Conservation (phyloP, 2,329 filamentous ascomycete species). For the Trichoderma asperellum region DNA sequence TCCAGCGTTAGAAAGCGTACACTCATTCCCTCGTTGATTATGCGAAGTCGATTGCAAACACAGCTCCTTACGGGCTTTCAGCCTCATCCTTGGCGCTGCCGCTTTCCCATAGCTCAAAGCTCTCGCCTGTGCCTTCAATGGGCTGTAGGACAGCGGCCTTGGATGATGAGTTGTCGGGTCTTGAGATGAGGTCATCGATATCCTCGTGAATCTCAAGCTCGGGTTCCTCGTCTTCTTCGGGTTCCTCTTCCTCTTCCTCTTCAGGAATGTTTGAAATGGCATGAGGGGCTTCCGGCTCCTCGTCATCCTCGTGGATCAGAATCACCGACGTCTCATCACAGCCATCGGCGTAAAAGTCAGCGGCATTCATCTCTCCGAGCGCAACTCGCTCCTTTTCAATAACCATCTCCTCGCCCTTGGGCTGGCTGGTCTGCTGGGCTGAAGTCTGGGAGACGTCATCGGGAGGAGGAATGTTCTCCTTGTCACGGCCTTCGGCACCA, state of each 20-base stretch:
- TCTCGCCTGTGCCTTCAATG: constrained; percentile 62
- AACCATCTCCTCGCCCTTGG: constrained; percentile 56
- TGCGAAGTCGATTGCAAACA: constrained; percentile 29
- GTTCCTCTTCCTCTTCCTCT: constrained; percentile 19
- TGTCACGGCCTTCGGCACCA: constrained; percentile 68
- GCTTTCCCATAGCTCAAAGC: constrained; percentile 73
- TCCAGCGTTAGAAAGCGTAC: constrained; percentile 24
- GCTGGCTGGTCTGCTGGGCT: constrained; percentile 38
- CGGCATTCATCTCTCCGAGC: constrained; percentile 67
- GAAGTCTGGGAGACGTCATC: constrained; percentile 66
- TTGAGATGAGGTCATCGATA: constrained; percentile 46
- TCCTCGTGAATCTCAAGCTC: constrained; percentile 33
- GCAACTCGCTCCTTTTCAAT: constrained; percentile 68
- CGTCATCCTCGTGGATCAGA: constrained; percentile 63
- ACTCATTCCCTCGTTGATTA: constrained; percentile 26
- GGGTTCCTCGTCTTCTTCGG: constrained; percentile 31
- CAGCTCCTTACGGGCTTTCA: constrained; percentile 26
- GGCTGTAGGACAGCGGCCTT: constrained; percentile 56
- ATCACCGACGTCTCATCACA: constrained; percentile 66
- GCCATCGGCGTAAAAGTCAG: constrained; percentile 69
- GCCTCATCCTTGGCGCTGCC: constrained; percentile 64
- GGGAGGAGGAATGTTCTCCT: constrained; percentile 88
- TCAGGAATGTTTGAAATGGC: constrained; percentile 12
- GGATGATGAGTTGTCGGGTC: constrained; percentile 43
- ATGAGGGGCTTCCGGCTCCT: constrained; percentile 40